Evolutionary conservation across 495 filamentous ascomycete species (phyloP), one percentile per base, ranked within the genome.

Genomic region (Glonium stellatum): DNA sequence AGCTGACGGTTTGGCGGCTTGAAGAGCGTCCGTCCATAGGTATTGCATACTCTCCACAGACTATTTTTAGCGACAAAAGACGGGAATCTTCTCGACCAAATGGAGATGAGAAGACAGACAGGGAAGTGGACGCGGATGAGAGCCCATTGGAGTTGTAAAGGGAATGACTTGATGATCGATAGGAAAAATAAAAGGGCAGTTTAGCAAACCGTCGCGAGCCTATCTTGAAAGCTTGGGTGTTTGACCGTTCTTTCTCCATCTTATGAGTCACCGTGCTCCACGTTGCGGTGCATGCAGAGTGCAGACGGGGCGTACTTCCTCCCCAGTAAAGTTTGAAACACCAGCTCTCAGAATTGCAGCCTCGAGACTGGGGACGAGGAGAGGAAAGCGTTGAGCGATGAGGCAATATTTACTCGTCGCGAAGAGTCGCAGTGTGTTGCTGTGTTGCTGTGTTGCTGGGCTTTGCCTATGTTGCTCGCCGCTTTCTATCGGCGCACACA

Each of bases 321-420:
- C 22, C n/a, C 57, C 58, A 61, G 57, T 58, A 65, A 52, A 65
- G 48, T 64, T 54, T 65, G 62, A 65, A 65, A 65, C 62, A 35
- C 36, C 62, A 15, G 47, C 62, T 61, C 47, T 55, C 57, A 53
- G 58, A 49, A 52, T 48, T 49, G 36, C 37, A 54, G 62, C 25
- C 48, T 49, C 31, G 47, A 19, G 5, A 49, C 31, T 53, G 58
- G 41, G 61, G 62, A 58, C 58, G 37, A 58, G 31, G 58, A 55
- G 31, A 54, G 49, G 18, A 18, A 2, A 4, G 19, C 27, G 10
- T 44, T 37, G 8, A 31, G 27, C 19, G 19, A 37, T 49, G 56
- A 22, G 34, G 58, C 25, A 15, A 15, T 19, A 54, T 31, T 57
- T 31, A 52, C 25, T 5, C 36, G 52, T 19, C 44, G 46, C 11